Evolutionary conservation across 2,329 filamentous ascomycete species (phyloP).

Genomic region (Phialocephala subalpina): DNA sequence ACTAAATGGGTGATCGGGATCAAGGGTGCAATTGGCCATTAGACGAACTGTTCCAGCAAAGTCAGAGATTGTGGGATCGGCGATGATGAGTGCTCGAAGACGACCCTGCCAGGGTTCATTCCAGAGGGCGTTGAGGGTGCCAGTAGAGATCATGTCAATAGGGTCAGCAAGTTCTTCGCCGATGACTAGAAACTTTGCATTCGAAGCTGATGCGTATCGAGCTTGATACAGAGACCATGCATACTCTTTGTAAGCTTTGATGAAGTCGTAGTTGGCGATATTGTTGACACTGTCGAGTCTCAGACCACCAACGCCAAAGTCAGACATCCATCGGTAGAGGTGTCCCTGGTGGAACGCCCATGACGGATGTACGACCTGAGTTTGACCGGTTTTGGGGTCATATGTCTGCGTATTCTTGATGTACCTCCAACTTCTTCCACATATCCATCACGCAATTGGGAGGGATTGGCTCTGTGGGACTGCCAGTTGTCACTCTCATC

Average conservation of each 20-base stretch:
- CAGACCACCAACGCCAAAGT: slow-evolving; percentile 30
- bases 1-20: slow-evolving; percentile 29
- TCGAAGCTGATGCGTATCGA: slow-evolving; percentile 15
- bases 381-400: slow-evolving; percentile 27
- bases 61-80: slow-evolving; percentile 13
- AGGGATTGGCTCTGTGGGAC: slow-evolving; percentile 16
- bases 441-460: slow-evolving; percentile 25
- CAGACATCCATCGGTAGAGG: slow-evolving; percentile 30
- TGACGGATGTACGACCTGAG: slow-evolving; percentile 22
- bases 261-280: slow-evolving; percentile 31
- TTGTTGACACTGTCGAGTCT: slow-evolving; percentile 33
- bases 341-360: slow-evolving; percentile 32
- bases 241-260: slow-evolving; percentile 31
- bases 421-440: slow-evolving; percentile 30
- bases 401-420: slow-evolving; percentile 22
- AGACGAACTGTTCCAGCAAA: slow-evolving; percentile 31
- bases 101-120: slow-evolving; percentile 32
- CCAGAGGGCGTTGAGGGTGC: slow-evolving; percentile 29
- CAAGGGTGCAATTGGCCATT: slow-evolving; percentile 30
- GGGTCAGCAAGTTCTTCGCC: slow-evolving; percentile 33
- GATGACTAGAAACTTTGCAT: slow-evolving; percentile 33
- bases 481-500: slow-evolving; percentile 25
- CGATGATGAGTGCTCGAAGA: slow-evolving; percentile 25
- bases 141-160: slow-evolving; percentile 26
- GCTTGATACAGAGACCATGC: slow-evolving; percentile 26